Evolutionary conservation across 257 asterid species (phyloP).

Genomic region (Forsythia suspensa): DNA sequence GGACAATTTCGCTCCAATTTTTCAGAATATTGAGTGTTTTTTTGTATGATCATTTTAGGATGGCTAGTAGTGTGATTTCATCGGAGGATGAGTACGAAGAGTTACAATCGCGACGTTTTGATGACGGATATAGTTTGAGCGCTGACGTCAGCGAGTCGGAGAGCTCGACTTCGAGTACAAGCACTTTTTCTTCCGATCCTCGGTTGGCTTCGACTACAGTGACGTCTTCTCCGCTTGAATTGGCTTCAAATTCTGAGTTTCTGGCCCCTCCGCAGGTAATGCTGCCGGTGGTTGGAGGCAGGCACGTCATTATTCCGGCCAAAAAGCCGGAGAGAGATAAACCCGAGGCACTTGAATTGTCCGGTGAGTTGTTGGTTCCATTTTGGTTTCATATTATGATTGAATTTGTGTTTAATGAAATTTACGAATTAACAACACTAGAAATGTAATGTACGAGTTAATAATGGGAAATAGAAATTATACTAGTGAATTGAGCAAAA

Average conservation of each 20-base stretch:
- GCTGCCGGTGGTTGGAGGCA: constrained; percentile 66
- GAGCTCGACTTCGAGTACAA: constrained; percentile 61
- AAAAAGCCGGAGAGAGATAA: constrained; percentile 43
- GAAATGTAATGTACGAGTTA: constrained; percentile 4
- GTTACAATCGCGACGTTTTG: constrained; percentile 45
- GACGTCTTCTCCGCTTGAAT: constrained; percentile 32
- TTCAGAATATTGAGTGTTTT: not conserved
- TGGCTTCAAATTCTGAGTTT: constrained; percentile 29
- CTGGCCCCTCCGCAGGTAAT: constrained; percentile 57
- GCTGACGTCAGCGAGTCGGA: constrained; percentile 96
- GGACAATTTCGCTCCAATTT: not conserved
- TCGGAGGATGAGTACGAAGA: constrained; percentile 58
- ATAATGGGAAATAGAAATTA: too few relatives aligned
- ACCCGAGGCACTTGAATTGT: constrained; percentile 37
- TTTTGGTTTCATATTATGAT: too few relatives aligned
- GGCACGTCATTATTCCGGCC: constrained; percentile 50
- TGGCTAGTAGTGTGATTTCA: constrained; percentile 31
- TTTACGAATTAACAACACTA: too few relatives aligned
- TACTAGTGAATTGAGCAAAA: too few relatives aligned
- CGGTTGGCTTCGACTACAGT: constrained; percentile 28
- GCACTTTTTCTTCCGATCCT: constrained; percentile 50
- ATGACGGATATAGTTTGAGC: constrained; percentile 68
- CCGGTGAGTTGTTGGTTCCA: constrained; percentile 41
- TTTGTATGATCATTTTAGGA: constrained; percentile 6
- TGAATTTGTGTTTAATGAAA: not conserved